Evolutionary conservation across 2,329 filamentous ascomycete species (phyloP), one percentile per base, ranked within the genome.

Genomic region (Hypoxylon sp.): DNA sequence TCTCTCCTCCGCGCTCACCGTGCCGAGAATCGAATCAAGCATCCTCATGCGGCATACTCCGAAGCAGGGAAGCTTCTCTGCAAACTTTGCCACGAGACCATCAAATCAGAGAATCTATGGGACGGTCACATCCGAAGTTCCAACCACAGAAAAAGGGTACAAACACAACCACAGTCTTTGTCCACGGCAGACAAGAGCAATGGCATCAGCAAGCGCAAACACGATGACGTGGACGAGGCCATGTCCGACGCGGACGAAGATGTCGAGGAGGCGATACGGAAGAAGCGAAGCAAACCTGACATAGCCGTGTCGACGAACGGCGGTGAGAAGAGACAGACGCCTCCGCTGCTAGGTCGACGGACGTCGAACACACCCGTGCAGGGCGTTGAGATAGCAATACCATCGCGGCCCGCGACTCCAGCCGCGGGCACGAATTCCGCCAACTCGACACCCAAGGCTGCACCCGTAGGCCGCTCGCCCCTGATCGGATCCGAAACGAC

Each of bases 1-100:
- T 83, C 89, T 25, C 82, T 96, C 37, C 80, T 95, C 50, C 88
- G 89, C 62, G 87, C 86, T 65, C 88, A 93, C 71, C 85, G 90
- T 60, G 84, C 85, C 47, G 82, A 87, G 55, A 85, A 90, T 49
- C 83, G 88, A 59, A 85, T 92, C 63, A 80, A 85, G 41, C 86
- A 90, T 63, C 83, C 87, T 3, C 77, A 87, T 62, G 86, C 87
- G 30, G 75, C 79, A 44, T 90, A 91, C 73, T 84, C 86, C 4
- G 79, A 84, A 57, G 77, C 82, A 9, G 87, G 87, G 54, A 86
- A 83, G 63, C 80, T 91, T 0, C 73, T 84, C 19, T 91, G 88
- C 73, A 81, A 78, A 53, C 71, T 87, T 16, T 91, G 88, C 66
- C 82, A 81, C 65, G 77, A 84, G 37, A 73, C 78, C 26, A 68